Conservation (phyloP, 2,329 filamentous ascomycete species). For the Penicillium brevicompactum region DNA sequence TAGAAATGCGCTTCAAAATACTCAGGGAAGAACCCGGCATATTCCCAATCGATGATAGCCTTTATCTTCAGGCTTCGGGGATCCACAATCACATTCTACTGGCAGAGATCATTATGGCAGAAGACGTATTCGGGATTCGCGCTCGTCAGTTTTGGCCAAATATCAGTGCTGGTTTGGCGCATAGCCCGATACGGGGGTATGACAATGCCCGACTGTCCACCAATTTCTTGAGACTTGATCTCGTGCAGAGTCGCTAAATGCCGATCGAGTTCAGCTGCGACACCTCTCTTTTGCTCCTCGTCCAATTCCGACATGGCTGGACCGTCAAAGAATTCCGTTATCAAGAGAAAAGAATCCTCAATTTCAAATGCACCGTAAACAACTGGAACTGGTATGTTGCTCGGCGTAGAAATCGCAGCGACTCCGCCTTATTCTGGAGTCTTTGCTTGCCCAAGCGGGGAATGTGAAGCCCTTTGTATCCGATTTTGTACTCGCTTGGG, state of each 20-base stretch:
- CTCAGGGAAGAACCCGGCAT: constrained; percentile 39
- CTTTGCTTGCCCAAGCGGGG: constrained; percentile 13
- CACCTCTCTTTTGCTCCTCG: constrained; percentile 11
- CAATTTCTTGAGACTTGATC: constrained; percentile 2
- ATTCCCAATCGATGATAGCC: constrained; percentile 46
- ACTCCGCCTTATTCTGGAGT: constrained; percentile 18
- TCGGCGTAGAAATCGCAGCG: constrained; percentile 10
- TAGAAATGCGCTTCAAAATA: constrained; percentile 27
- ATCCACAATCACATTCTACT: constrained; percentile 20
- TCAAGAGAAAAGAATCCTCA: constrained; percentile 9
- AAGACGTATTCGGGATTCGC: constrained; percentile 16
- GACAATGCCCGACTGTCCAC: constrained; percentile 12
- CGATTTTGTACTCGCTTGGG: constrained; percentile 10
- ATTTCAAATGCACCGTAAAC: constrained; percentile 14
- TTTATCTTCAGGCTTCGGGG: constrained; percentile 35
- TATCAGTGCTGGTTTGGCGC: background rate
- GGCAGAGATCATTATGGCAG: constrained; percentile 15
- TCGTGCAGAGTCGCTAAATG: constrained; percentile 8
- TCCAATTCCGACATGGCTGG: constrained; percentile 3
- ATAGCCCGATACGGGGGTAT: constrained; percentile 14
- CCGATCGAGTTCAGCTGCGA: constrained; percentile 7
- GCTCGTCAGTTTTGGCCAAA: background rate
- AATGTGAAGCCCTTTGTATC: constrained; percentile 2
- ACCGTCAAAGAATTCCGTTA: constrained; percentile 10
- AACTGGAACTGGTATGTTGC: constrained; percentile 14